Conservation (phyloP, 176 grass and related monocot species). For the Eleusine indica region DNA sequence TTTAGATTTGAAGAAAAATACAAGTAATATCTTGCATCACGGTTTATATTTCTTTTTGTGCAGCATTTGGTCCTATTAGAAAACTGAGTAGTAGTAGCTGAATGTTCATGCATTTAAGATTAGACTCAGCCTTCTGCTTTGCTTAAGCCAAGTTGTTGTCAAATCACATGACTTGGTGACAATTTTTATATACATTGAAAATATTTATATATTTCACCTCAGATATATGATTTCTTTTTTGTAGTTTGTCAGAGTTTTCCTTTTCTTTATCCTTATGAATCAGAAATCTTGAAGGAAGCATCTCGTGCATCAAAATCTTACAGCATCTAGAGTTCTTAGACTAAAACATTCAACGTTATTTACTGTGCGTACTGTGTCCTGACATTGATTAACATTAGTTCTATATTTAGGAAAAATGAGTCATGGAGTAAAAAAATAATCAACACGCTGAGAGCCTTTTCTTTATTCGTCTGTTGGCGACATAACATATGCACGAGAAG, state of each 20-base stretch:
- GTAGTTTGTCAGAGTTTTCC: no score
- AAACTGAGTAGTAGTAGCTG: background rate
- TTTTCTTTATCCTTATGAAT: no score
- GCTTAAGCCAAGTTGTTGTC: background rate
- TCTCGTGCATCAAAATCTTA: no score
- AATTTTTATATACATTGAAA: background rate
- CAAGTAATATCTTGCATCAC: background rate
- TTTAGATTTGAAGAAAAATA: background rate
- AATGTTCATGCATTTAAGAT: background rate
- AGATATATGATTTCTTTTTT: background rate
- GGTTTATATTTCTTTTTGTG: background rate
- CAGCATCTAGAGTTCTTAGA: no score
- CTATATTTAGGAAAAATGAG: background rate
- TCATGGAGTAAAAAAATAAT: background rate
- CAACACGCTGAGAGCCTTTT: background rate
- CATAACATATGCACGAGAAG: conserved; percentile 28
- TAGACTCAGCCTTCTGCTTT: background rate
- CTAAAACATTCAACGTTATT: no score
- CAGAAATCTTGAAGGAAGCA: no score
- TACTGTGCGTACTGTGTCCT: no score
- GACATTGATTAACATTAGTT: no score
- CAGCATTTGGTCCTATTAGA: background rate
- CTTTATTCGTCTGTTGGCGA: conserved; percentile 8
- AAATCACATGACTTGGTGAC: background rate
- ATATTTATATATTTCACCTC: background rate